Conservation (phyloP, 352 stramenopile species). For the Halophytophthora polymorphica region DNA sequence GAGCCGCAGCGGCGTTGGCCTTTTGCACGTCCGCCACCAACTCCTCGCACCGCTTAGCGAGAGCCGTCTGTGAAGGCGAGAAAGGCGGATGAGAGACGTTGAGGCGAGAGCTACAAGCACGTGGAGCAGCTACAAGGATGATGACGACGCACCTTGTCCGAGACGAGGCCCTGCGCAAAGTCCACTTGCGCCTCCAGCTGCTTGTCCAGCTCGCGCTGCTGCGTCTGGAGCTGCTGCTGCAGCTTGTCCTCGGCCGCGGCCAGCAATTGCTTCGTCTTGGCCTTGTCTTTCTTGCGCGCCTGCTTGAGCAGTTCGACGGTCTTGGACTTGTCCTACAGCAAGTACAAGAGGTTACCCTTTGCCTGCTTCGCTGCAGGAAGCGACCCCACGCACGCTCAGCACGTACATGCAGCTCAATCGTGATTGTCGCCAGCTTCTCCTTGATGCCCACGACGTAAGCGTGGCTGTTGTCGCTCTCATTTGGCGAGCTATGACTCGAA, state of each 20-base stretch:
- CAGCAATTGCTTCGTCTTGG: conserved; percentile 57
- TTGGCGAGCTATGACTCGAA: conserved; percentile 18
- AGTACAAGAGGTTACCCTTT: background rate
- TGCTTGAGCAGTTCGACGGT: conserved; percentile 80
- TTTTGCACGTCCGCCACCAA: conserved; percentile 70
- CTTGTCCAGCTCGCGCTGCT: conserved; percentile 62
- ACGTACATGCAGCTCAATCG: conserved; percentile 73
- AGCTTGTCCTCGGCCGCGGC: conserved; percentile 43
- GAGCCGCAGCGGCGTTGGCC: conserved; percentile 27
- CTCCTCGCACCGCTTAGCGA: conserved; percentile 75
- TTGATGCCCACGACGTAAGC: conserved; percentile 74
- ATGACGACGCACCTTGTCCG: conserved; percentile 66
- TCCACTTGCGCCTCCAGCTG: conserved; percentile 80
- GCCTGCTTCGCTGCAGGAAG: conserved; percentile 1
- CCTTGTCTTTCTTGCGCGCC: conserved; percentile 71
- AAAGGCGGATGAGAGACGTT: background rate
- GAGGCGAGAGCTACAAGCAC: background rate
- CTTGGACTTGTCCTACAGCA: conserved; percentile 74
- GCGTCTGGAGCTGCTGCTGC: conserved; percentile 50
- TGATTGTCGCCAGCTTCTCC: conserved; percentile 74
- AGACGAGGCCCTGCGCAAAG: conserved; percentile 72
- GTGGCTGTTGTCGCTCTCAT: conserved; percentile 33
- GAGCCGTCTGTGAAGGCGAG: conserved; percentile 30
- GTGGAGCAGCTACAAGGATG: background rate
- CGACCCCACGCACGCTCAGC: background rate